Evolutionary conservation across 148 eudicot species (phyloP).

Genomic region (Chenopodium berlandieri): DNA sequence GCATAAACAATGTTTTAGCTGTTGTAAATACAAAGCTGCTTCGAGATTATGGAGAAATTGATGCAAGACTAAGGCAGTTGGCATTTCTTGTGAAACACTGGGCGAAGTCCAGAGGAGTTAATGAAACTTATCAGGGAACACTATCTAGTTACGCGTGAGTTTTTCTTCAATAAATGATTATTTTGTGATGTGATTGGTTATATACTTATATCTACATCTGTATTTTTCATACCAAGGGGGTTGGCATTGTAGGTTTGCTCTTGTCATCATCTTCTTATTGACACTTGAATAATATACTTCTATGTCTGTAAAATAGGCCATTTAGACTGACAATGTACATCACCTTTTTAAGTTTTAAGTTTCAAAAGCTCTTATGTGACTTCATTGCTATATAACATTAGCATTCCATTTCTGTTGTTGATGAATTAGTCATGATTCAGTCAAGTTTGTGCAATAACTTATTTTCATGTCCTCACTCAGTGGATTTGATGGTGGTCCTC

Average conservation of each 20-base stretch:
- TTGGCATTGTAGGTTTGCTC: not conserved
- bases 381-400: not conserved
- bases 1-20: constrained; percentile 88
- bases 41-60: constrained; percentile 82
- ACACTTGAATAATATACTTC: not conserved
- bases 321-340: not conserved
- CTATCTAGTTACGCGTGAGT: constrained; percentile 98
- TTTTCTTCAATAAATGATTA: not conserved
- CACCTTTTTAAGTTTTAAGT: not conserved
- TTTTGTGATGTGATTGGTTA: not conserved
- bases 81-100: constrained; percentile 96
- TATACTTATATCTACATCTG: not conserved
- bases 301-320: not conserved
- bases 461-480: not conserved
- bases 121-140: constrained; percentile 94
- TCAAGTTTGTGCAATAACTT: not conserved
- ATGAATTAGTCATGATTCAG: not conserved
- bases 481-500: not conserved
- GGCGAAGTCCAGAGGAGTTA: constrained; percentile 93
- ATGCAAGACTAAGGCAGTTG: constrained; percentile 77
- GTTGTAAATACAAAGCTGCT: constrained; percentile 90
- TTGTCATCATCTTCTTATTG: not conserved
- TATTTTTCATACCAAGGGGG: not conserved
- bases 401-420: no score
- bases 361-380: not conserved